Conservation (phyloP, 139 green algal genomes). For the Spirogloea muscicola region DNA sequence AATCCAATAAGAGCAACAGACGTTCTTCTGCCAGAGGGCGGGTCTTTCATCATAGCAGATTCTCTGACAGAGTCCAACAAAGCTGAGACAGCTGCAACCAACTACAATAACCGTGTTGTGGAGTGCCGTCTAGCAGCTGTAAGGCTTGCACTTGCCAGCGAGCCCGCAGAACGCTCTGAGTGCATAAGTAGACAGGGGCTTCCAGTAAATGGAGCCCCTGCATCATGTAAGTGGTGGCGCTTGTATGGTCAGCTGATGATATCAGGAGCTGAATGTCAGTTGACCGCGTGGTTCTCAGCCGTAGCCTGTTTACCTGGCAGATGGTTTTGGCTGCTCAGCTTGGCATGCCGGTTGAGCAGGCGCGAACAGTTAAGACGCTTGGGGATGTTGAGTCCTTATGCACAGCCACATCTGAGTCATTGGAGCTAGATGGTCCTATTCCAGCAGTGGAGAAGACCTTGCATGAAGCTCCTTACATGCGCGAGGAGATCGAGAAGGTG, state of each 20-base stretch:
- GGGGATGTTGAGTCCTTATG: constrained; percentile 20
- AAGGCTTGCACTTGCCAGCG: too few relatives aligned
- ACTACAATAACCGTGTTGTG: constrained; percentile 95
- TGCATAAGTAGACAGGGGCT: too few relatives aligned
- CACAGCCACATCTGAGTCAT: neutral
- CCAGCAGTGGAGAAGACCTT: constrained; percentile 9
- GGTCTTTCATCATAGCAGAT: constrained; percentile 92
- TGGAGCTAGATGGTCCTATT: neutral
- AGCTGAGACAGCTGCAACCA: constrained; percentile 71
- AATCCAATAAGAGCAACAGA: constrained; percentile 74
- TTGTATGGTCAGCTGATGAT: too few relatives aligned
- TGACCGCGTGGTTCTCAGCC: too few relatives aligned
- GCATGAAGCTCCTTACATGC: constrained; percentile 29
- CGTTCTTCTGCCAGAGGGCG: constrained; percentile 73
- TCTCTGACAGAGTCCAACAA: constrained; percentile 89
- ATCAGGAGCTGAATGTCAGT: too few relatives aligned
- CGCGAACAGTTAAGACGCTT: neutral
- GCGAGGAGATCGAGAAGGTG: constrained; percentile 29
- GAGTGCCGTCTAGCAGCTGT: constrained; percentile 86
- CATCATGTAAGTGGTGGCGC: too few relatives aligned
- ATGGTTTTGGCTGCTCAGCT: constrained; percentile 24
- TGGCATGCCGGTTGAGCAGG: neutral
- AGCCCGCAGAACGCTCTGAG: too few relatives aligned
- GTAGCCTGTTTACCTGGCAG: too few relatives aligned
- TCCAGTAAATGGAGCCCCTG: too few relatives aligned